A percentile compares a stretch with the other conserved stretches of the same genome.
These are phyloP conservation scores for Noccaea caerulescens DNA, from an alignment of 345 rosid species.

Conservation along the genomic window DNA sequence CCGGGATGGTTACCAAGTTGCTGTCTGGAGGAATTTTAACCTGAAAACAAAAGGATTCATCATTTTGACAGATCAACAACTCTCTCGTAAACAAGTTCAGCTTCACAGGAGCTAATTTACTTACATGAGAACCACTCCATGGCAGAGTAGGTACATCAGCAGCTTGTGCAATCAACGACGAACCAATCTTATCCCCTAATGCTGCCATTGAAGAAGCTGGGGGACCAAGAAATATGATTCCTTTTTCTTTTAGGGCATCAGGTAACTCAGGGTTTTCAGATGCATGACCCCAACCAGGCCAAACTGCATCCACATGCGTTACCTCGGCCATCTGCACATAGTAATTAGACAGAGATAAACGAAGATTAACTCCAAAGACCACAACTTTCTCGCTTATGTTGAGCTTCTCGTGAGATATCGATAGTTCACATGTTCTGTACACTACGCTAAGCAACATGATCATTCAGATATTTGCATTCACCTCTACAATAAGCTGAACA, in stretches of 20 bases:
- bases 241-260: constrained; percentile 82
- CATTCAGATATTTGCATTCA: constrained; percentile 32
- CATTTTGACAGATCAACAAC: constrained; percentile 21
- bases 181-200: constrained; percentile 97
- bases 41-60: constrained; percentile 50
- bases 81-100: constrained; percentile 16
- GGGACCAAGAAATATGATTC: constrained; percentile 94
- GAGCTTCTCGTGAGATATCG: not conserved
- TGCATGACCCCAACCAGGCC: constrained; percentile 99
- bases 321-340: constrained; percentile 89
- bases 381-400: constrained; percentile 7
- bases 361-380: constrained; percentile 2
- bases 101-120: constrained; percentile 8
- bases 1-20: constrained; percentile 83
- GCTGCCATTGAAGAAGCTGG: constrained; percentile 93
- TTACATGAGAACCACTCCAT: constrained; percentile 99
- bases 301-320: constrained; percentile 97
- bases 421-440: not conserved
- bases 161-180: constrained; percentile 99
- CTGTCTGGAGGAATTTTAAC: constrained; percentile 78
- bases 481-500: constrained; percentile 99
- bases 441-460: constrained; percentile 1
- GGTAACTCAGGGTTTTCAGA: constrained; percentile 98
- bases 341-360: constrained; percentile 26
- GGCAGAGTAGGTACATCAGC: constrained; percentile 99